A percentile compares a stretch with the other conserved stretches of the same genome.
Conservation (phyloP, 306 rosid species). For the Vigna trinervia region DNA sequence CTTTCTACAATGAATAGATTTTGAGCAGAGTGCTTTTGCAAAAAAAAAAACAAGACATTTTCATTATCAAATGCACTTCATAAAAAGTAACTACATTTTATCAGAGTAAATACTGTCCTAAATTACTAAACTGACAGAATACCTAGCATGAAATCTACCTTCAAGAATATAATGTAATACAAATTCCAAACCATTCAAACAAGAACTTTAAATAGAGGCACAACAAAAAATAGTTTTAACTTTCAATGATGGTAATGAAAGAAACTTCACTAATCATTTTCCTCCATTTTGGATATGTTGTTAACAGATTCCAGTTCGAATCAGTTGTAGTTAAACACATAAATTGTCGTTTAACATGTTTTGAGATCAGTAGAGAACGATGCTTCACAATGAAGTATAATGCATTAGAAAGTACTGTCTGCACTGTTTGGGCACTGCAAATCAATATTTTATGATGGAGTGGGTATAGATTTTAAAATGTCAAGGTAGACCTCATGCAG, state of each 20-base stretch:
- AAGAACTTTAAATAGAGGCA: not conserved
- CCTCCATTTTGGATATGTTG: conserved; percentile 12
- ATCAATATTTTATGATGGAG: not conserved
- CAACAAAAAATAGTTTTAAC: not conserved
- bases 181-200: not conserved
- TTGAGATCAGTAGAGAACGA: not conserved
- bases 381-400: not conserved
- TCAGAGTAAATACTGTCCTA: not conserved
- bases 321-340: not conserved
- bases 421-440: not conserved
- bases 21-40: not conserved
- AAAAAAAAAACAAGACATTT: not conserved
- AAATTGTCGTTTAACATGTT: not conserved
- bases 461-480: conserved; percentile 1
- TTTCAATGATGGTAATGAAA: not conserved
- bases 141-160: not conserved
- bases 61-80: not conserved
- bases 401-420: not conserved
- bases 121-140: not conserved
- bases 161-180: not conserved
- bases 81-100: not conserved
- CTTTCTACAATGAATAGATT: not conserved
- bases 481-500: not conserved
- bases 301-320: conserved; percentile 6
- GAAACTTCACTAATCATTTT: not conserved